phyloP scores from a whole-genome alignment of 345 rosid species.

The Hibiscus trionum region DNA sequence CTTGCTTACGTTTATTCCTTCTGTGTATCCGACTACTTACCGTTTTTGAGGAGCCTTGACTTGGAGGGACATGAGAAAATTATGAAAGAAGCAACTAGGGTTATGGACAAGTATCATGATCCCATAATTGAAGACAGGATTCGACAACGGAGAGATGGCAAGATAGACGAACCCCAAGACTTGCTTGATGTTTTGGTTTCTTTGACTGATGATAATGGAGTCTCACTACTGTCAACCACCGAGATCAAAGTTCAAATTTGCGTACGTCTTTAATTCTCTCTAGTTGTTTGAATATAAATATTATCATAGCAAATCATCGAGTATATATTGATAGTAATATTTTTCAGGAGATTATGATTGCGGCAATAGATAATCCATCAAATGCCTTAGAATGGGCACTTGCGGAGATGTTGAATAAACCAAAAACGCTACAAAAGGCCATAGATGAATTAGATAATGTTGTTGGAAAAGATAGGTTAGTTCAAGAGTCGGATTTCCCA shows the following conservation, averaged over 20 bases:
- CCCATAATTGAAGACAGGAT: slow-evolving; percentile 33
- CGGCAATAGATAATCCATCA: not conserved
- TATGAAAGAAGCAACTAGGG: not conserved
- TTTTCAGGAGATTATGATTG: slow-evolving; percentile 18
- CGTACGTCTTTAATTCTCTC: too few species aligned
- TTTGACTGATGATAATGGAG: not conserved
- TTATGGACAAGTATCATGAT: slow-evolving; percentile 18
- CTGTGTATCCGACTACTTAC: not conserved
- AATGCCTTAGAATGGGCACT: slow-evolving; percentile 20
- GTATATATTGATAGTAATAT: not conserved
- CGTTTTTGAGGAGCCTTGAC: not conserved
- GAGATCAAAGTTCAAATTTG: too few species aligned
- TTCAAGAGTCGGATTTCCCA: slow-evolving; percentile 25
- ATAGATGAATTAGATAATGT: slow-evolving; percentile 21
- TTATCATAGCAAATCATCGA: too few species aligned
- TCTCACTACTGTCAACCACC: too few species aligned
- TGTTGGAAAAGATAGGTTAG: slow-evolving; percentile 23
- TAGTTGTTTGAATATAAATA: too few species aligned
- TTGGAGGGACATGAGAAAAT: not conserved
- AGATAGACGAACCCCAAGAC: slow-evolving; percentile 16
- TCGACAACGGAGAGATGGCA: slow-evolving; percentile 13
- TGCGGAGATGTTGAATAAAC: slow-evolving; percentile 28
- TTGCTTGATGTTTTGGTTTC: slow-evolving; percentile 20
- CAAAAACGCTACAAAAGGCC: slow-evolving; percentile 14
- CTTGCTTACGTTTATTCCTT: not conserved